Evolutionary conservation across 2,329 filamentous ascomycete species (phyloP), one percentile per base, ranked within the genome.

Genomic region (Fusarium algeriense): DNA sequence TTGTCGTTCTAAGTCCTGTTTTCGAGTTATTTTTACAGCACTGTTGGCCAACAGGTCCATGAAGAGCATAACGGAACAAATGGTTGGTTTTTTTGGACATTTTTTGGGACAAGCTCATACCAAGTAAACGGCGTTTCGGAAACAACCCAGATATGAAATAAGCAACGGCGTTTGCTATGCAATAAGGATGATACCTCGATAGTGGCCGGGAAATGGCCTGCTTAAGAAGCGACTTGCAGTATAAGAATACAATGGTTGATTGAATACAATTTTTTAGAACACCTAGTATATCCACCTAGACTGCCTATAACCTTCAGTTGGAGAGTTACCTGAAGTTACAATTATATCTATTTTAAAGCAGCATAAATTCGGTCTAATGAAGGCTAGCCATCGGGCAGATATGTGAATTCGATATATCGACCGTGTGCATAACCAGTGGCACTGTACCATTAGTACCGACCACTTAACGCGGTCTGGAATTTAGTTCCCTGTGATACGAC

Each of bases 401-500:
- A 30, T 30, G 30, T 30, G 10, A 30, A 30, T 30, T 30, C 30
- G 30, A 30, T 30, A 32, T 17, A 23, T 17, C 20, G 35, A 41
- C 59, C 20, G 59, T 64, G 35, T 48, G 30, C 23, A 40, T n/a
- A 13, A 26, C 38, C 37, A 17, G 48, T 14, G 26, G 32, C 40
- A 62, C 55, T 69, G 64, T 69, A 35, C 20, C 48, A 19, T 28
- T 38, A 52, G 23, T 28, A 7, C 12, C 20, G 44, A 41, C 45
- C 69, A 74, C 72, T 74, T 74, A 75, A 74, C 72, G 69, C 72
- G 72, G 43, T 60, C 32, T 37, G 23, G 60, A 30, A 48, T 52
- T 60, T 73, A 64, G 64, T 68, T 63, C 41, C 64, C 56, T 53
- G 8, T 68, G 57, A 58, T 43, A 60, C 62, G 60, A 66, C 72